These are phyloP conservation scores for Thymus quinquecostatus DNA, from an alignment of 257 asterid genomes.

Conservation along the genomic window DNA sequence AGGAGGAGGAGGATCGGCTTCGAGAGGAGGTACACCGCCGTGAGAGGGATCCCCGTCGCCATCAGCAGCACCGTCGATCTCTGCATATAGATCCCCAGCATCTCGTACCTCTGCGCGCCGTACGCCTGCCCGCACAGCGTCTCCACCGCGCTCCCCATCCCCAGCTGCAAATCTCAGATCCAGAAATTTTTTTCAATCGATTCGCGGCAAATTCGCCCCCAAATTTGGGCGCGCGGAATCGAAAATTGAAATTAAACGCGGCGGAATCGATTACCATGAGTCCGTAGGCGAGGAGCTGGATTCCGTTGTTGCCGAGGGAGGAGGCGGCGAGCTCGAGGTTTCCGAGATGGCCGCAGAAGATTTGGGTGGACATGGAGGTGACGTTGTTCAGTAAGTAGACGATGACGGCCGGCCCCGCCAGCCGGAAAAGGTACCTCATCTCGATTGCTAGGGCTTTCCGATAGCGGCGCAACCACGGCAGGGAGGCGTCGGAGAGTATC, in stretches of 20 bases:
- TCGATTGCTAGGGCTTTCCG: constrained; percentile 43
- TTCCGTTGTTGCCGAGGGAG: constrained; percentile 54
- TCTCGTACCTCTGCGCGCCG: constrained; percentile 52
- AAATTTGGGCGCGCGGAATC: not conserved
- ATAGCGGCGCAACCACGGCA: constrained; percentile 39
- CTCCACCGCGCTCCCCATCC: constrained; percentile 88
- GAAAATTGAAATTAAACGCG: not conserved
- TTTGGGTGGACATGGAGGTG: constrained; percentile 57
- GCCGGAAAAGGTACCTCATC: constrained; percentile 34
- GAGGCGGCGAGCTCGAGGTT: constrained; percentile 66
- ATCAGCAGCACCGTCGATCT: constrained; percentile 59
- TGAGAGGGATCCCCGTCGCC: constrained; percentile 46
- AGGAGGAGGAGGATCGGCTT: constrained; percentile 51
- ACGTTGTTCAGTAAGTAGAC: constrained; percentile 50
- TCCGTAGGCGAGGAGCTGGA: constrained; percentile 62
- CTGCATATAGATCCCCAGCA: constrained; percentile 75
- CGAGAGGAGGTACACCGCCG: constrained; percentile 43
- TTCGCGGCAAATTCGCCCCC: too few relatives aligned
- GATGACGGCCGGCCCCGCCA: constrained; percentile 59
- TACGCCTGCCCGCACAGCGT: constrained; percentile 74
- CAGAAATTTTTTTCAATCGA: too few relatives aligned
- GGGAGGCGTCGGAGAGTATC: constrained; percentile 31
- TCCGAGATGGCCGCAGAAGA: constrained; percentile 69
- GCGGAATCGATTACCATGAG: constrained; percentile 43
- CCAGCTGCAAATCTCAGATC: constrained; percentile 38